Percentiles rank a stretch among this genome's conserved stretches.
These are phyloP conservation scores for Fusarium cyanostomum DNA, from an alignment of 2,329 filamentous ascomycete species.

Conservation along the genomic window DNA sequence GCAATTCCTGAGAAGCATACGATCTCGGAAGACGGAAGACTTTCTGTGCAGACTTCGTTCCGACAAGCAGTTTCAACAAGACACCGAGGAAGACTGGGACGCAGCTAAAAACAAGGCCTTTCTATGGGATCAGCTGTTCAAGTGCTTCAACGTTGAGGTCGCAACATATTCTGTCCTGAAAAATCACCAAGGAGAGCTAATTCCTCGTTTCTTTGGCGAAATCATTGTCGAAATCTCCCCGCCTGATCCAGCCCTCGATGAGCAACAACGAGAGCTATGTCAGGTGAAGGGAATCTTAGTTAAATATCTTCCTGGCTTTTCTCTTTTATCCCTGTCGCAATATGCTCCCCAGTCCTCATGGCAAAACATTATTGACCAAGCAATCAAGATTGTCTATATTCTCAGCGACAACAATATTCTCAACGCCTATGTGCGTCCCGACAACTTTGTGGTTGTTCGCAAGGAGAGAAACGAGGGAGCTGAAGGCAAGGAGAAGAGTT, in stretches of 20 bases:
- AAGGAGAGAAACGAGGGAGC: no score
- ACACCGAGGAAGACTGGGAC: constrained; percentile 30
- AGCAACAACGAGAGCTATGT: constrained; percentile 9
- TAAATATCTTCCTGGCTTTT: constrained; percentile 32
- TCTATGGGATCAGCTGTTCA: constrained; percentile 9
- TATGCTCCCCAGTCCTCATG: constrained; percentile 13
- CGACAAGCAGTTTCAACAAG: not conserved
- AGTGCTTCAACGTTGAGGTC: constrained; percentile 23
- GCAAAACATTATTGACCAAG: constrained; percentile 36
- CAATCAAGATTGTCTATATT: constrained; percentile 21
- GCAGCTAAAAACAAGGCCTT: constrained; percentile 27
- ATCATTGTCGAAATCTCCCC: constrained; percentile 4
- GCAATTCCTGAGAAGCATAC: not conserved
- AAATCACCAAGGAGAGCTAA: constrained; percentile 25
- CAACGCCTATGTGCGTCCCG: constrained; percentile 36
- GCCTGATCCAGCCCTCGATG: no score
- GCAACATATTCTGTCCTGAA: constrained; percentile 26
- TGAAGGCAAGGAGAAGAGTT: no score
- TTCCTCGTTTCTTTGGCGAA: constrained; percentile 27
- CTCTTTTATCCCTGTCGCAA: constrained; percentile 7
- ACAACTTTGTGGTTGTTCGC: constrained; percentile 36
- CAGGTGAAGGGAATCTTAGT: constrained; percentile 32
- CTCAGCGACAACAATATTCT: constrained; percentile 38
- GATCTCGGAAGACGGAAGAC: not conserved
- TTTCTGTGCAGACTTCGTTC: constrained; percentile 7